A percentile compares a stretch with the other conserved stretches of the same genome.
phyloP scores from a whole-genome alignment of 208 protist genomes.

The Blastocrithidia nonstop region DNA sequence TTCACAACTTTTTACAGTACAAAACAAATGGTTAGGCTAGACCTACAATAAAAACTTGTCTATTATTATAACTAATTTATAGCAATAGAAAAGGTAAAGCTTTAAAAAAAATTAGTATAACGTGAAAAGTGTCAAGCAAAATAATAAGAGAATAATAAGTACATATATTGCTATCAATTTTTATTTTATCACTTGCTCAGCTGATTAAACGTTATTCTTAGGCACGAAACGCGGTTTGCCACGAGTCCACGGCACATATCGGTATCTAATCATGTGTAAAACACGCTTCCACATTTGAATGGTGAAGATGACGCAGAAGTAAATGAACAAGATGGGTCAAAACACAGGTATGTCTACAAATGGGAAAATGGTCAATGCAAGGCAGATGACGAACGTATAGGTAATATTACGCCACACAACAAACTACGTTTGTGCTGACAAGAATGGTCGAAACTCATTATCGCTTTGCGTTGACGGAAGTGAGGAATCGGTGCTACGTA shows the following conservation, averaged over 20 bases:
- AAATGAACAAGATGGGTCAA: constrained; percentile 97
- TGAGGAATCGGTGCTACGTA: constrained; percentile 4
- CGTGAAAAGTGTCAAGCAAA: too few species aligned
- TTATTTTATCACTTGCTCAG: too few species aligned
- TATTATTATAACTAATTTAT: too few species aligned
- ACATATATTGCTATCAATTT: too few species aligned
- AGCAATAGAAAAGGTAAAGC: too few species aligned
- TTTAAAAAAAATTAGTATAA: too few species aligned
- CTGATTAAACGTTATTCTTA: constrained; percentile 26
- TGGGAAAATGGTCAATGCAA: constrained; percentile 86
- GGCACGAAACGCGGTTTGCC: constrained; percentile 77
- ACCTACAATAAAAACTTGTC: too few species aligned
- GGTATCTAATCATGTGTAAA: constrained; percentile 94
- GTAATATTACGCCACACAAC: constrained; percentile 90
- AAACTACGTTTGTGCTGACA: constrained; percentile 92
- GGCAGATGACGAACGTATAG: constrained; percentile 66
- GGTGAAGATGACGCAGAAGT: constrained; percentile 90
- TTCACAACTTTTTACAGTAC: too few species aligned
- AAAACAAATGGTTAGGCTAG: too few species aligned
- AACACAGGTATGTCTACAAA: constrained; percentile 95
- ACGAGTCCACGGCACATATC: constrained; percentile 86
- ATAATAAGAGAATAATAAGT: too few species aligned
- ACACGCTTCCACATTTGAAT: constrained; percentile 93
- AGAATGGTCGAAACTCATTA: constrained; percentile 90
- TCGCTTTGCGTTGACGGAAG: constrained; percentile 63